Evolutionary conservation across 1,284 basidiomycete genomes (phyloP).

Genomic region (Takashimella koratensis): DNA sequence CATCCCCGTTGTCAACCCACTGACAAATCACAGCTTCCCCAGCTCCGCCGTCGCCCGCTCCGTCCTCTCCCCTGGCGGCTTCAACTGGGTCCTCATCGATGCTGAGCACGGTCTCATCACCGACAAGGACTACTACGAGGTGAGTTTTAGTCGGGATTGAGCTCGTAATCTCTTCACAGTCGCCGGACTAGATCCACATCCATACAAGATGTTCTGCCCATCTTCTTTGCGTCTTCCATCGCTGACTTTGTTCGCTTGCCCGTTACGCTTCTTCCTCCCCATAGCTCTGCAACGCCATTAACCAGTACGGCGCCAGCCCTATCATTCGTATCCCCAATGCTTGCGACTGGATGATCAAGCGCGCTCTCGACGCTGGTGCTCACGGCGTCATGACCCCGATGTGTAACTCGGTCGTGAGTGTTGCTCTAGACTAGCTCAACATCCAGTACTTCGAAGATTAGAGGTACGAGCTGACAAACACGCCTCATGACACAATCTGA

Average conservation of each 20-base stretch:
- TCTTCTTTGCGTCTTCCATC: neutral
- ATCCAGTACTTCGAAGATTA: no score
- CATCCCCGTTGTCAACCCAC: neutral
- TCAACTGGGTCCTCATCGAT: constrained; percentile 32
- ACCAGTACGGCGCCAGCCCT: constrained; percentile 24
- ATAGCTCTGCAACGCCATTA: constrained; percentile 25
- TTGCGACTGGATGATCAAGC: constrained; percentile 38
- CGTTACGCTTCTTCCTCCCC: no score
- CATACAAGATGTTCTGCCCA: no score
- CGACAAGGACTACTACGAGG: constrained; percentile 24
- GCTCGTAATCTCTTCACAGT: no score
- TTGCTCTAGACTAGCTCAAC: no score
- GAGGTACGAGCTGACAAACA: no score
- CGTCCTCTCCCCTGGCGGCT: constrained; percentile 28
- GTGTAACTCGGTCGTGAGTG: constrained; percentile 26
- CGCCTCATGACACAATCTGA: no score
- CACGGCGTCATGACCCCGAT: constrained; percentile 35
- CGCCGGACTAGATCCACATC: no score
- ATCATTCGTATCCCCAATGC: constrained; percentile 42
- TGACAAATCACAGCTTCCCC: constrained; percentile 20
- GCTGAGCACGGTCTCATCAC: constrained; percentile 27
- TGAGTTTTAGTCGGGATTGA: no score
- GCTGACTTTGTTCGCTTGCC: no score
- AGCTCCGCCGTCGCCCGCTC: constrained; percentile 26
- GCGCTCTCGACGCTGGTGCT: constrained; percentile 43